These are phyloP conservation scores for Trichoderma gamsii DNA, from an alignment of 495 filamentous ascomycete genomes.

Conservation along the genomic window DNA sequence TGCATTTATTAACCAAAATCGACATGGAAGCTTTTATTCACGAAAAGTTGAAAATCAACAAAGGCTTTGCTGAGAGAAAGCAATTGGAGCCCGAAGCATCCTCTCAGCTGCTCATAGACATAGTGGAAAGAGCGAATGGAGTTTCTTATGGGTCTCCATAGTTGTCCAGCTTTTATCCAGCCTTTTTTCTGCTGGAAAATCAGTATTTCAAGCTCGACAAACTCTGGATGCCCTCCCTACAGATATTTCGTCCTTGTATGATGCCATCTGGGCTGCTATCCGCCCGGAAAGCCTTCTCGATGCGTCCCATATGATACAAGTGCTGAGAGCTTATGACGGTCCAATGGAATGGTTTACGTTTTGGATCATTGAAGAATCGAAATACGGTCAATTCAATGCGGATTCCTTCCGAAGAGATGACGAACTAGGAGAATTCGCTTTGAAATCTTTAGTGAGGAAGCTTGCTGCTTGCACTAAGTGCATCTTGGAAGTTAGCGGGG, in stretches of 20 bases:
- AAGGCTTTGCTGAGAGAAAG: neutral
- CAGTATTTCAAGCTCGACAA: slow-evolving; percentile 1
- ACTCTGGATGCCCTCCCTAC: slow-evolving; percentile 9
- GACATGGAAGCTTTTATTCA: slow-evolving; percentile 14
- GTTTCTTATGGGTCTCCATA: slow-evolving; percentile 18
- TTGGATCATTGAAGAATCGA: neutral
- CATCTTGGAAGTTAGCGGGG: neutral
- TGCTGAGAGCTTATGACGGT: neutral
- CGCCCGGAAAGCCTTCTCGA: neutral
- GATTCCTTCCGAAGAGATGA: neutral
- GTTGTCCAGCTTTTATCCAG: slow-evolving; percentile 1
- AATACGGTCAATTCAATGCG: neutral
- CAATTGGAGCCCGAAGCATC: neutral
- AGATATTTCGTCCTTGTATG: slow-evolving; percentile 17
- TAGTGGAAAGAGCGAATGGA: slow-evolving; percentile 17
- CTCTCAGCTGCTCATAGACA: slow-evolving; percentile 4
- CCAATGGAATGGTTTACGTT: neutral
- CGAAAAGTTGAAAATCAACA: neutral
- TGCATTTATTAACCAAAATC: slow-evolving; percentile 15
- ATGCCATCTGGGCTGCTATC: slow-evolving; percentile 20
- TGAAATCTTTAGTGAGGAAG: neutral
- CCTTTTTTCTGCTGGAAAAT: neutral
- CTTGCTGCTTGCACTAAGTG: neutral
- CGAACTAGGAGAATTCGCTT: neutral
- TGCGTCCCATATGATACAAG: neutral